Evolutionary conservation across 129 eudicot genomes (phyloP).

Genomic region (Logfia minima): DNA sequence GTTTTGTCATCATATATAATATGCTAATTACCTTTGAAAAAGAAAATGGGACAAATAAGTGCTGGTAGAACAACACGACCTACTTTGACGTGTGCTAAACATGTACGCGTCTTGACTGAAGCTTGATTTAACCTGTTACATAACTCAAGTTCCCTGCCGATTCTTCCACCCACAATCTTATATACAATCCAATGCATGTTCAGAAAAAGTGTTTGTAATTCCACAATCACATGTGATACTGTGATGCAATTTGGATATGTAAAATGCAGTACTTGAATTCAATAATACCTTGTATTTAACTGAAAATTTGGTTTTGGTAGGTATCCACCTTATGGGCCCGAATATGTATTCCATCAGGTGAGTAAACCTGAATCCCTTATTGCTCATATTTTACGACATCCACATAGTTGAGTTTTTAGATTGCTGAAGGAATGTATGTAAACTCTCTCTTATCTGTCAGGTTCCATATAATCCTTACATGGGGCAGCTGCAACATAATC

Average conservation of each 20-base stretch:
- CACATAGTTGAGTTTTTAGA: neutral
- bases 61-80: too few species aligned
- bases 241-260: neutral
- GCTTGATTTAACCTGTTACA: neutral
- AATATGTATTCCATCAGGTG: constrained; percentile 60
- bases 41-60: too few species aligned
- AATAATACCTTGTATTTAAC: neutral
- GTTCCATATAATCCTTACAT: constrained; percentile 46
- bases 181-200: neutral
- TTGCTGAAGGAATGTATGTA: constrained; percentile 15
- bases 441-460: constrained; percentile 23
- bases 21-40: too few species aligned
- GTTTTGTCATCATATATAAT: too few species aligned
- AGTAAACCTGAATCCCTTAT: neutral
- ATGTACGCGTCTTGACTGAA: neutral
- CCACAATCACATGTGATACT: neutral
- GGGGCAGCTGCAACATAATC: constrained; percentile 41
- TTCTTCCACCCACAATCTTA: neutral
- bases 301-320: constrained; percentile 33
- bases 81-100: neutral
- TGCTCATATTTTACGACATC: neutral
- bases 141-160: neutral
- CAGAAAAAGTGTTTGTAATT: neutral
- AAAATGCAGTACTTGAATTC: constrained; percentile 2
- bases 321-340: constrained; percentile 57